Percentiles rank a stretch among this genome's conserved stretches.
These are phyloP conservation scores for Eucalyptus albens DNA, from an alignment of 345 rosid genomes.

Conservation along the genomic window DNA sequence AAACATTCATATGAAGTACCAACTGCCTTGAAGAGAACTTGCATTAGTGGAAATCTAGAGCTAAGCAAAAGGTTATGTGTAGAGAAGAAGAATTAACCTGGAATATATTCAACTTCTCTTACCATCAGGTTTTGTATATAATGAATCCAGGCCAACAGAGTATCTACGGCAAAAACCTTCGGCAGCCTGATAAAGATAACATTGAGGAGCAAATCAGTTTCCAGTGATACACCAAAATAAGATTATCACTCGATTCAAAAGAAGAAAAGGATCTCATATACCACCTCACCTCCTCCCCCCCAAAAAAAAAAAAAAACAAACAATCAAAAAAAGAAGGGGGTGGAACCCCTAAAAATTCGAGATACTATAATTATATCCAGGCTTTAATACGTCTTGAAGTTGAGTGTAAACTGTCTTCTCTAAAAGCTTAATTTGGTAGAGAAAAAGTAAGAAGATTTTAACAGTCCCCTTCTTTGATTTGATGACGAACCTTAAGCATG, in stretches of 20 bases:
- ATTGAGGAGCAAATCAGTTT: neutral
- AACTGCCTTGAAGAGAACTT: neutral
- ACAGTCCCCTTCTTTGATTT: neutral
- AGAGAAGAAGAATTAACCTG: neutral
- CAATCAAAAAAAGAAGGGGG: neutral
- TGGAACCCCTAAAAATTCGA: neutral
- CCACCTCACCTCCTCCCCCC: neutral
- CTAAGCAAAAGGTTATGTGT: neutral
- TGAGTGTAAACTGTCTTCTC: neutral
- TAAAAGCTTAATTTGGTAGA: neutral
- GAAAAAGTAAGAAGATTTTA: neutral
- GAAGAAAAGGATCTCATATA: neutral
- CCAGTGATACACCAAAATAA: neutral
- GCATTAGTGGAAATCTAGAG: neutral
- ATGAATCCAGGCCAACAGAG: slow-evolving; percentile 40
- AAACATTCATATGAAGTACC: neutral
- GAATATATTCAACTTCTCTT: slow-evolving; percentile 9
- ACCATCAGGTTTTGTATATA: slow-evolving; percentile 69
- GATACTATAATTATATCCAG: neutral
- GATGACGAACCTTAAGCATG: neutral
- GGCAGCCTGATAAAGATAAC: slow-evolving; percentile 52
- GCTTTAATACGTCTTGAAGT: neutral
- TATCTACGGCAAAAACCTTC: slow-evolving; percentile 92
- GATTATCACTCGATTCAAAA: neutral
- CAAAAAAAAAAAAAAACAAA: neutral